Conservation (phyloP, 1,284 basidiomycete genomes). For the Ceratobasidium papillatum region DNA sequence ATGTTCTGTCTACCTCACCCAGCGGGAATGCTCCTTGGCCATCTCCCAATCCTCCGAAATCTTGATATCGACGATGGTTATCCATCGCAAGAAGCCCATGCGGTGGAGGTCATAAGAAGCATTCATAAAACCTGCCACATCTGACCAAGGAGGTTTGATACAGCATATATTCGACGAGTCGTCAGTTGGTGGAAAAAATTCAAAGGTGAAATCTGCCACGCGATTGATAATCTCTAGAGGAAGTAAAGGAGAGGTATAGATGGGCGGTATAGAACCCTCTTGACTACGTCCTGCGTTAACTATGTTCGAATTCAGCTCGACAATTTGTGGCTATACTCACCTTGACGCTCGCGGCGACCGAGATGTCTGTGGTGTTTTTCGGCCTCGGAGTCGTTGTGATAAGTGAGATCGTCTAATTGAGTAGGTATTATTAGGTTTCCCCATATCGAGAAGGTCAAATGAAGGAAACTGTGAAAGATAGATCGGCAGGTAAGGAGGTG, state of each 20-base stretch:
- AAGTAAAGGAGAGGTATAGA: background rate
- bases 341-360: too few species aligned
- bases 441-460: too few species aligned
- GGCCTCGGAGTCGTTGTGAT: too few species aligned
- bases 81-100: slow-evolving; percentile 17
- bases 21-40: background rate
- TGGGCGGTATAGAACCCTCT: too few species aligned
- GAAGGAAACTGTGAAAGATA: too few species aligned
- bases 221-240: slow-evolving; percentile 12
- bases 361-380: too few species aligned
- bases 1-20: background rate
- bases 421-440: too few species aligned
- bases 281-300: too few species aligned
- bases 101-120: background rate
- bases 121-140: slow-evolving; percentile 18
- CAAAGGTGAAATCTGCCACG: slow-evolving; percentile 18
- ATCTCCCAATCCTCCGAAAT: background rate
- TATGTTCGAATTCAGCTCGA: too few species aligned
- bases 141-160: background rate
- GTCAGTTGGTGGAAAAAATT: slow-evolving; percentile 1
- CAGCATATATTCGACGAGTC: background rate
- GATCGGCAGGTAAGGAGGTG: too few species aligned
- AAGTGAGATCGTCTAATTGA: too few species aligned
- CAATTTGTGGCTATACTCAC: too few species aligned
- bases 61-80: background rate